A percentile compares a stretch with the other conserved stretches of the same genome.
phyloP scores from a whole-genome alignment of 352 stramenopile species.

The Pythium sukuiense region DNA sequence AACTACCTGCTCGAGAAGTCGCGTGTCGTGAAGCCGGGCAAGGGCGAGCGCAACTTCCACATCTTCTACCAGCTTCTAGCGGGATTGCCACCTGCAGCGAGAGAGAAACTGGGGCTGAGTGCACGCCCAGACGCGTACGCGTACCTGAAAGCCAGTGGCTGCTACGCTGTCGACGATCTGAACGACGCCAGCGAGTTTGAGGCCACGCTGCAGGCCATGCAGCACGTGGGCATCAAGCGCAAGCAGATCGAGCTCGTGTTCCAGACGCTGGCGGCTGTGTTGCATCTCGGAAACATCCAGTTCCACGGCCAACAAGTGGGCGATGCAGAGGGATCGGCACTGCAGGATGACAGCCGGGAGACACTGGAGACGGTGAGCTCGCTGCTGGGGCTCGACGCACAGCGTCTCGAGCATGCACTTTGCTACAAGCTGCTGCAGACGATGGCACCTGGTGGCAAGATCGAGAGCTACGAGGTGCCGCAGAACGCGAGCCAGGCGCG shows the following conservation, averaged over 20 bases:
- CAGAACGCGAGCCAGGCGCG: slow-evolving; percentile 86
- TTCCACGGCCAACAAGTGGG: slow-evolving; percentile 62
- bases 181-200: slow-evolving; percentile 91
- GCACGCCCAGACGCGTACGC: slow-evolving; percentile 66
- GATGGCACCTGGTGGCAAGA: slow-evolving; percentile 79
- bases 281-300: slow-evolving; percentile 80
- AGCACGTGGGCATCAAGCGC: slow-evolving; percentile 86
- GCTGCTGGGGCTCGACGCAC: slow-evolving; percentile 65
- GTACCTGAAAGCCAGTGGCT: slow-evolving; percentile 89
- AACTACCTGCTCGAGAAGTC: slow-evolving; percentile 94
- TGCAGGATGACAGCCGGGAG: slow-evolving; percentile 37
- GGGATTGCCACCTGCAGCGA: slow-evolving; percentile 56
- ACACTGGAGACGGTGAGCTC: slow-evolving; percentile 68
- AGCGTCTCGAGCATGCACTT: slow-evolving; percentile 64
- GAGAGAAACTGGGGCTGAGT: slow-evolving; percentile 73
- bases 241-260: slow-evolving; percentile 90
- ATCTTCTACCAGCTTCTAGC: slow-evolving; percentile 94
- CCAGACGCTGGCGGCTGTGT: slow-evolving; percentile 73
- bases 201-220: slow-evolving; percentile 85
- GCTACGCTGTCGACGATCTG: slow-evolving; percentile 89
- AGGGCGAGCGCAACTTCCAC: slow-evolving; percentile 93
- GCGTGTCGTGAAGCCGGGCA: slow-evolving; percentile 80
- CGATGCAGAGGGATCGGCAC: slow-evolving; percentile 69
- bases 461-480: slow-evolving; percentile 87
- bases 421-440: slow-evolving; percentile 87